Percentiles rank a stretch among this genome's conserved stretches.
These are phyloP conservation scores for Cystobasidium tubakii DNA, from an alignment of 768 basidiomycete species.

Conservation along the genomic window DNA sequence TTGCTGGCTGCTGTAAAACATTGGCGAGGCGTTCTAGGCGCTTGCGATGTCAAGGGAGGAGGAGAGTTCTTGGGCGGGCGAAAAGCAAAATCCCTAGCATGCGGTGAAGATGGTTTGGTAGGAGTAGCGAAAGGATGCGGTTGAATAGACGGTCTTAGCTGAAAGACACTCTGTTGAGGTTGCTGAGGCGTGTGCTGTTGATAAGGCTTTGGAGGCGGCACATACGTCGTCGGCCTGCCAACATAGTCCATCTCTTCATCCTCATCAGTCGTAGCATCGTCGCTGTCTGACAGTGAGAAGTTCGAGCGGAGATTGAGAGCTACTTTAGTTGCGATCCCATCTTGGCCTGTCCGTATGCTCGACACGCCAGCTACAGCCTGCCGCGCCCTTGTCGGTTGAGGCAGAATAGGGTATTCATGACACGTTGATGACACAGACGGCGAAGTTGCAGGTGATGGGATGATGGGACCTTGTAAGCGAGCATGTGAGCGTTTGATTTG, in stretches of 20 bases:
- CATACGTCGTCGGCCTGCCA: neutral
- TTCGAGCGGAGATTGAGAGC: slow-evolving; percentile 29
- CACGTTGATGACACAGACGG: slow-evolving; percentile 16
- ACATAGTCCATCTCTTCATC: slow-evolving; percentile 30
- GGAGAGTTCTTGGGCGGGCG: slow-evolving; percentile 15
- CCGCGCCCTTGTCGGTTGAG: neutral
- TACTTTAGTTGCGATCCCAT: slow-evolving; percentile 2
- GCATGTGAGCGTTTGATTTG: slow-evolving; percentile 11
- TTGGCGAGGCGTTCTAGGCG: slow-evolving; percentile 27
- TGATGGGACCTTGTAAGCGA: slow-evolving; percentile 11
- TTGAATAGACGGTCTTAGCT: neutral
- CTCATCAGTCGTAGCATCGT: slow-evolving; percentile 24
- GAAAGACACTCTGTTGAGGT: neutral
- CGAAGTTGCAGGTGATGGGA: slow-evolving; percentile 34
- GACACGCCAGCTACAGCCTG: slow-evolving; percentile 1
- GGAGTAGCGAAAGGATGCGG: neutral
- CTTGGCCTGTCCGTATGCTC: neutral
- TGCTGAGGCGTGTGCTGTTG: neutral
- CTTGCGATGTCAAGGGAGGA: slow-evolving; percentile 8
- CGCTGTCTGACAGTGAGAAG: slow-evolving; percentile 28
- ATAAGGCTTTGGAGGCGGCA: neutral
- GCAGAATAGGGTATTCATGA: slow-evolving; percentile 2
- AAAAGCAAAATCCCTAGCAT: slow-evolving; percentile 13
- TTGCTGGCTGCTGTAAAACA: slow-evolving; percentile 16
- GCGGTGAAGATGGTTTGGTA: neutral